A percentile compares a stretch with the other conserved stretches of the same genome.
phyloP scores from a whole-genome alignment of 2,329 filamentous ascomycete species.

The Ascochyta lentis region DNA sequence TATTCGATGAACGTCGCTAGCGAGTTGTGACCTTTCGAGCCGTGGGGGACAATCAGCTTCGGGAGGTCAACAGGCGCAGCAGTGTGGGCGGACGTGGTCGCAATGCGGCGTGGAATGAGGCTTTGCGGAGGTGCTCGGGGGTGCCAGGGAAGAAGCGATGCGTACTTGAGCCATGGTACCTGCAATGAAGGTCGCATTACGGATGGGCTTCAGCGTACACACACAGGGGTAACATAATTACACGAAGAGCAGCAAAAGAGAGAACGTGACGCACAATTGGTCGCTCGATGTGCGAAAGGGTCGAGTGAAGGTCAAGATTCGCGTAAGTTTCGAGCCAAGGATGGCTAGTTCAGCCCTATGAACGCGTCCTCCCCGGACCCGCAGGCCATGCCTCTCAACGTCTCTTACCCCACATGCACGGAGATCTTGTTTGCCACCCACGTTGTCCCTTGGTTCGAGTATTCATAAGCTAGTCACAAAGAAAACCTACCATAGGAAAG shows the following conservation, averaged over 20 bases:
- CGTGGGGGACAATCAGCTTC: conserved; percentile 36
- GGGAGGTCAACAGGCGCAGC: conserved; percentile 36
- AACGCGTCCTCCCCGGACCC: conserved; percentile 5
- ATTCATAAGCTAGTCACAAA: no score
- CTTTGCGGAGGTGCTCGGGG: conserved; percentile 29
- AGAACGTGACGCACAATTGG: neutral
- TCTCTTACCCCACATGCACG: conserved; percentile 1
- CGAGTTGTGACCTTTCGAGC: conserved; percentile 63
- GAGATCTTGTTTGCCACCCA: neutral
- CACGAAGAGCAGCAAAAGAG: conserved; percentile 12
- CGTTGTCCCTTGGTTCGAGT: no score
- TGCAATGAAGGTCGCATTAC: conserved; percentile 40
- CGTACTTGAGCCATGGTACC: conserved; percentile 31
- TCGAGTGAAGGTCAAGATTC: conserved; percentile 13
- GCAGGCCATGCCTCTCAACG: neutral
- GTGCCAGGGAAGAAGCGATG: conserved; percentile 29
- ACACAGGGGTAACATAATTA: conserved; percentile 32
- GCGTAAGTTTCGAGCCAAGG: conserved; percentile 31
- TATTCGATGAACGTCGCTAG: conserved; percentile 71
- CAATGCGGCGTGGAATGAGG: conserved; percentile 35
- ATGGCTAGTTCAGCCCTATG: conserved; percentile 29
- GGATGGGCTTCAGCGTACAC: neutral
- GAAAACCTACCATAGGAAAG: neutral
- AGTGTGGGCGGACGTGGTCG: conserved; percentile 34
- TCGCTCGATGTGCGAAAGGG: neutral